phyloP scores from a whole-genome alignment of 2,329 filamentous ascomycete genomes.

The Fusarium denticulatum region DNA sequence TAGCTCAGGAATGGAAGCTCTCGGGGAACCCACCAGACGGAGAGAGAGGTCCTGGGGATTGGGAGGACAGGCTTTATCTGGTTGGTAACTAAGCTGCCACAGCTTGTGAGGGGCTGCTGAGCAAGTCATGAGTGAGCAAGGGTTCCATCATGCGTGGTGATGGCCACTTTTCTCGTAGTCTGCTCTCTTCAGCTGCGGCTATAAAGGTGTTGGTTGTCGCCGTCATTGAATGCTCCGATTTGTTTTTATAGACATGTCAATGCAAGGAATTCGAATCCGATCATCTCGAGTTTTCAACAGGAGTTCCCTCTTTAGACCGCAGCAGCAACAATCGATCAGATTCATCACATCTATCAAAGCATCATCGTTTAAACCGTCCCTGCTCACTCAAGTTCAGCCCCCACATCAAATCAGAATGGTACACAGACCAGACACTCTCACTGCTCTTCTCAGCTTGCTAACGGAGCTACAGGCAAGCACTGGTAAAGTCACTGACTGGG shows the following conservation, averaged over 20 bases:
- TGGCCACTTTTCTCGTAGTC: slow-evolving; percentile 15
- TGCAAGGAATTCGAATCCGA: slow-evolving; percentile 33
- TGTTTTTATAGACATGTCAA: slow-evolving; percentile 31
- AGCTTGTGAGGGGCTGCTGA: slow-evolving; percentile 38
- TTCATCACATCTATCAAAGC: slow-evolving; percentile 17
- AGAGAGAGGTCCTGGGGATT: background rate
- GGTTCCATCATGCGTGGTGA: slow-evolving; percentile 12
- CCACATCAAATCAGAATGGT: slow-evolving; percentile 42
- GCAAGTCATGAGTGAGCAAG: slow-evolving; percentile 39
- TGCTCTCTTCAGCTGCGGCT: slow-evolving; percentile 7
- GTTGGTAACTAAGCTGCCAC: slow-evolving; percentile 7
- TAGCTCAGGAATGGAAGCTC: slow-evolving; percentile 9
- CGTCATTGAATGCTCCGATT: slow-evolving; percentile 22
- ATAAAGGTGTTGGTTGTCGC: slow-evolving; percentile 37
- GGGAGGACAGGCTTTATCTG: slow-evolving; percentile 4
- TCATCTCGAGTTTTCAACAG: slow-evolving; percentile 25
- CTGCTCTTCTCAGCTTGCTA: slow-evolving; percentile 5
- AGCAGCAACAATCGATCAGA: slow-evolving; percentile 11
- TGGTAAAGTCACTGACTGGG: slow-evolving; percentile 80
- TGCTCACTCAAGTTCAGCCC: background rate
- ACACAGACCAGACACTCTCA: background rate
- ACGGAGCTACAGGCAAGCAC: slow-evolving; percentile 35
- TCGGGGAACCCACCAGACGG: slow-evolving; percentile 9
- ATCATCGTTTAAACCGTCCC: background rate
- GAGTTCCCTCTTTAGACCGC: background rate